Evolutionary conservation across 2,329 filamentous ascomycete species (phyloP).

Genomic region (Corniculantispora saksenae): DNA sequence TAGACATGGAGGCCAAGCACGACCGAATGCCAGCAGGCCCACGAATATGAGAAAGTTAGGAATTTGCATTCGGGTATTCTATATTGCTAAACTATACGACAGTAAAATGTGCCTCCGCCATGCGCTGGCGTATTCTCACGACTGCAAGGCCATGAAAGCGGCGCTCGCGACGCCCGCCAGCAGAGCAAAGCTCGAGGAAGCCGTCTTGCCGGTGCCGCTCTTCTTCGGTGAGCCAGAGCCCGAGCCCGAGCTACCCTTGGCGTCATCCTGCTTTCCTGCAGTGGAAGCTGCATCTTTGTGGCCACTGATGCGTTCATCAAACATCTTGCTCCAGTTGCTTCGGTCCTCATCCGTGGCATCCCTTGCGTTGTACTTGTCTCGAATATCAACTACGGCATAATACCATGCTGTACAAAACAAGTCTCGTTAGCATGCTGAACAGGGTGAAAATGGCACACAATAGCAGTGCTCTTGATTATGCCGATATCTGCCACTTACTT

Average conservation of each 20-base stretch:
- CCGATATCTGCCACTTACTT: not conserved
- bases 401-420: not conserved
- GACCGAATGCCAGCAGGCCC: no score
- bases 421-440: not conserved
- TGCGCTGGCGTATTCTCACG: no score
- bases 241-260: no score
- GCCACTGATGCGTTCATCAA: not conserved
- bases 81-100: no score
- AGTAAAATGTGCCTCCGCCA: no score
- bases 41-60: no score
- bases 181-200: not conserved
- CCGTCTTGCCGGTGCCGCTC: not conserved
- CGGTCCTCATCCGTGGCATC: not conserved
- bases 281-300: not conserved
- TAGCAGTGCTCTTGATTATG: no score
- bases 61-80: no score
- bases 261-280: not conserved
- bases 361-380: not conserved
- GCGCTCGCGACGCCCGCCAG: not conserved
- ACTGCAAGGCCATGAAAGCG: not conserved
- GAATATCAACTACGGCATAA: not conserved
- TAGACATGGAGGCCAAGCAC: no score
- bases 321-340: not conserved
- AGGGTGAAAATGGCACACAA: no score
- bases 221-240: not conserved